Percentiles rank a stretch among this genome's conserved stretches.
Conservation (phyloP, 2,329 filamentous ascomycete genomes). For the Fusarium sp. region DNA sequence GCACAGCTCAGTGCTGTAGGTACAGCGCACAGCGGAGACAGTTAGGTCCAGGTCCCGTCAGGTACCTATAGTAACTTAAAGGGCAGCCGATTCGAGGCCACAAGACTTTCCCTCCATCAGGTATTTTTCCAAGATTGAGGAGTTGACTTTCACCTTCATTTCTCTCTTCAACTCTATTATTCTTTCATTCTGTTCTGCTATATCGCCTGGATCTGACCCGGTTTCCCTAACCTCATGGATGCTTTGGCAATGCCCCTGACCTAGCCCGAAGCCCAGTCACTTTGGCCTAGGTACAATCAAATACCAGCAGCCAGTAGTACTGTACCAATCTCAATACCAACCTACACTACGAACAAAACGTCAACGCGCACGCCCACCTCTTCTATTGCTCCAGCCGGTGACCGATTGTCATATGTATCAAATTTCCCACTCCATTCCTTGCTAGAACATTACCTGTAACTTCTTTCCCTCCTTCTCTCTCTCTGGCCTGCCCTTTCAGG, state of each 20-base stretch:
- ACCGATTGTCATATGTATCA: slow-evolving; percentile 35
- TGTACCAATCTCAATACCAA: neutral
- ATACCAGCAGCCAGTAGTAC: neutral
- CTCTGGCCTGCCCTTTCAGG: slow-evolving; percentile 6
- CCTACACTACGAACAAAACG: slow-evolving; percentile 17
- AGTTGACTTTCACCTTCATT: neutral
- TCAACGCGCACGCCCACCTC: slow-evolving; percentile 22
- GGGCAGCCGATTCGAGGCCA: slow-evolving; percentile 19
- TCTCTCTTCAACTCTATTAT: neutral
- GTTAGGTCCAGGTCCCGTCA: too few relatives aligned
- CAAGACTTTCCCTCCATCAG: slow-evolving; percentile 20
- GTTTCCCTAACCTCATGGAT: slow-evolving; percentile 12
- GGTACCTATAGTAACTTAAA: neutral
- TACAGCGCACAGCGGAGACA: slow-evolving; percentile 27
- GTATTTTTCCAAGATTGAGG: neutral
- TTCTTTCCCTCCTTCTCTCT: slow-evolving; percentile 8
- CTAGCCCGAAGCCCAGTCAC: neutral
- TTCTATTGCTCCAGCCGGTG: slow-evolving; percentile 19
- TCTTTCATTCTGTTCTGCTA: neutral
- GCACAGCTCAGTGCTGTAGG: slow-evolving; percentile 1
- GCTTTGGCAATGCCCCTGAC: slow-evolving; percentile 24
- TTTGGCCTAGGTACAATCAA: neutral
- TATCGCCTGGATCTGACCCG: neutral
- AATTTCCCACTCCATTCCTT: slow-evolving; percentile 16
- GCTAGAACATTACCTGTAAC: neutral